A percentile compares a stretch with the other conserved stretches of the same genome.
phyloP scores from a whole-genome alignment of 306 rosid species.

The Dryas alaskensis region DNA sequence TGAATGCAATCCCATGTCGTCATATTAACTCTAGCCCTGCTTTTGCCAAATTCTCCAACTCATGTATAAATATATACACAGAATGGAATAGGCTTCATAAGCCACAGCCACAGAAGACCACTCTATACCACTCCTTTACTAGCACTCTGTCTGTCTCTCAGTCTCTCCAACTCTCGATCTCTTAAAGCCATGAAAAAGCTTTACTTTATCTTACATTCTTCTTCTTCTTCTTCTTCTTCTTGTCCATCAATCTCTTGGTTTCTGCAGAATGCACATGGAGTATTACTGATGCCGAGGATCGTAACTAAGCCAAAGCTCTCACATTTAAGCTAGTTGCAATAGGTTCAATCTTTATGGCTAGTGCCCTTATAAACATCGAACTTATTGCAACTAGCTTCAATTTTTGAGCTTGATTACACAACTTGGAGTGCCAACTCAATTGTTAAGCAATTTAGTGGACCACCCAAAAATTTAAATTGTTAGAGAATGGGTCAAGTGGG shows the following conservation, averaged over 20 bases:
- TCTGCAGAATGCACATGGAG: slow-evolving; percentile 31
- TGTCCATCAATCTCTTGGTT: slow-evolving; percentile 12
- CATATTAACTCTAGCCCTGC: slow-evolving; percentile 13
- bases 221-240: slow-evolving; percentile 29
- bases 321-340: slow-evolving; percentile 44
- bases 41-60: slow-evolving; percentile 10
- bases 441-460: too few species aligned
- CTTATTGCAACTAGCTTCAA: slow-evolving; percentile 23
- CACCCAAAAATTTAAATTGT: too few species aligned
- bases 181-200: neutral
- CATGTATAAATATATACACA: neutral
- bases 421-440: too few species aligned
- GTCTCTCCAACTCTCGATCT: neutral
- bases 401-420: neutral
- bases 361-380: slow-evolving; percentile 7
- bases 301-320: slow-evolving; percentile 30
- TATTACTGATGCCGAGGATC: neutral
- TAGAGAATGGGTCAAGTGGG: too few species aligned
- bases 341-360: slow-evolving; percentile 17
- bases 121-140: neutral
- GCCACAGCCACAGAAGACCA: neutral
- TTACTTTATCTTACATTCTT: neutral
- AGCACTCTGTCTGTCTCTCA: neutral
- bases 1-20: slow-evolving; percentile 7
- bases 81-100: neutral